Base-by-base conservation (phyloP, 371 early-diverging fungal species). In the Apophysomyces trapeziformis region DNA sequence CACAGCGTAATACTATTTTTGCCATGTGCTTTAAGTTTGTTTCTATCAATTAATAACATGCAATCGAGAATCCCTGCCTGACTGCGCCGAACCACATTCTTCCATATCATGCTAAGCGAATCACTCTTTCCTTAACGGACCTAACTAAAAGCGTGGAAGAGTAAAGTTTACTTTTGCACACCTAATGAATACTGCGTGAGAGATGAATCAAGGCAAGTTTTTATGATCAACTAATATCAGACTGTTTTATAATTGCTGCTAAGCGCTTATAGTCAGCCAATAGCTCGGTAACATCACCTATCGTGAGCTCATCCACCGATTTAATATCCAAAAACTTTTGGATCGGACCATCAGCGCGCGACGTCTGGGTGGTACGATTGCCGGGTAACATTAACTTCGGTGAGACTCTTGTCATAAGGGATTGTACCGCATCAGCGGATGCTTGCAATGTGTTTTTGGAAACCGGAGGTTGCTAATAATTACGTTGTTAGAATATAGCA, bases 271-370 rank as follows among this genome's bases (percentile, higher is more conserved):
- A 72, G 21, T 72, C 72, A 4, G 72, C 72, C 36, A 72, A 47
- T 8, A 72, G 60, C 54, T 68, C 66, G 21, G 72, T 63, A 26
- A 72, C 66, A 56, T 72, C 72, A 16, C 72, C 68, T 65, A 72
- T 72, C 36, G 60, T 66, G 1, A 73, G 43, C 5, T 68, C 69
- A 4, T 72, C 69, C 26, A 72, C 73, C 2, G 73, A 72, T 36
- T 69, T 68, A 45, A 65, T 68, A 38, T 68, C 69, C 37, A 72
- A 60, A 59, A 72, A 72, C 50, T 72, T 72, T 58, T 68, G 73
- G 11, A 72, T 57, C 14, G 73, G 69, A 7, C 67, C 69, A 35
- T 72, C 73, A 26, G 47, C 47, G 26, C 26, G 26, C 26, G 26
- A 26, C 26, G 26, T 26, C 2, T 26, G 26, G 1, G 26, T 26